These are phyloP conservation scores for Leishmania guyanensis DNA, from an alignment of 208 protist species.

Conservation along the genomic window DNA sequence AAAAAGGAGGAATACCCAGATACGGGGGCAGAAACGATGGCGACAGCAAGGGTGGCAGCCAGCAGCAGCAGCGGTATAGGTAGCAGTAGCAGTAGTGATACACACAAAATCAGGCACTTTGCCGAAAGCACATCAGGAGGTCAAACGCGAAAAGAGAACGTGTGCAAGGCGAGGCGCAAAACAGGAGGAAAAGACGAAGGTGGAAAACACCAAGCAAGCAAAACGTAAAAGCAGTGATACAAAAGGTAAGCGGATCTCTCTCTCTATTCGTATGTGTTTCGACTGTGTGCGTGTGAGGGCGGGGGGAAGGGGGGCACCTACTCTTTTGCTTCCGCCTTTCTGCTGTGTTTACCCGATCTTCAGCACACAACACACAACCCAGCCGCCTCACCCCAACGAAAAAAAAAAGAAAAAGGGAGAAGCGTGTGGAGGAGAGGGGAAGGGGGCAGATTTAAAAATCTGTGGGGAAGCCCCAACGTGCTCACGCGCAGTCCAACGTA, in stretches of 20 bases:
- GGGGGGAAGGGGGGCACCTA: no score
- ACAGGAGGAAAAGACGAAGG: background rate
- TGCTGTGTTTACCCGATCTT: background rate
- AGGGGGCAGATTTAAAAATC: conserved; percentile 17
- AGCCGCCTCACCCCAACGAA: background rate
- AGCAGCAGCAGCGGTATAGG: background rate
- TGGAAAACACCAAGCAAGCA: conserved; percentile 12
- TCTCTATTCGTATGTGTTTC: background rate
- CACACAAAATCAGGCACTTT: background rate
- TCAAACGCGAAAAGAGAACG: background rate
- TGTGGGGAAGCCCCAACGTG: background rate
- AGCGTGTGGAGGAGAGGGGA: background rate
- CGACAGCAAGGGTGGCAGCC: background rate
- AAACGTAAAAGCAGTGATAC: conserved; percentile 2
- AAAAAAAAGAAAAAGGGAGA: background rate
- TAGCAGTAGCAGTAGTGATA: conserved; percentile 4
- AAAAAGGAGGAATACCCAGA: background rate
- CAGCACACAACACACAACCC: background rate
- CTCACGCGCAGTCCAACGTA: background rate
- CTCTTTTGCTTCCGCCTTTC: background rate
- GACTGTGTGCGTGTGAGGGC: background rate
- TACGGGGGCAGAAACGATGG: background rate
- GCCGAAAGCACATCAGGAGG: background rate
- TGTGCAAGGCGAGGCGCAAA: background rate
- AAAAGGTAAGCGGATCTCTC: background rate